phyloP scores from a whole-genome alignment of 495 filamentous ascomycete species.

The Lineolata rhizophorae region DNA sequence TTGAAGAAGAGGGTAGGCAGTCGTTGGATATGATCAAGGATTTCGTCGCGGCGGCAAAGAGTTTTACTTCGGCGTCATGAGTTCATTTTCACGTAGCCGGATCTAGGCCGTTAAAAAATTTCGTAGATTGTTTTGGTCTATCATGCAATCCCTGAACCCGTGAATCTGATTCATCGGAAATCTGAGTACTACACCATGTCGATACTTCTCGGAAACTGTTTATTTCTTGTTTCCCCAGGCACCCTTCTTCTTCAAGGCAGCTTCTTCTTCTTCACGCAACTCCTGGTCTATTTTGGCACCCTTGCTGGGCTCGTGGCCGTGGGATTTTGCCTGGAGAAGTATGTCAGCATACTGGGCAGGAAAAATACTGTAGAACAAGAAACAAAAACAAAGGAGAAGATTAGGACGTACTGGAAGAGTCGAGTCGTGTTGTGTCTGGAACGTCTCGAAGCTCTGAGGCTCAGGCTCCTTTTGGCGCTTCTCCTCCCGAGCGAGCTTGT shows the following conservation, averaged over 20 bases:
- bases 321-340: conserved; percentile 12
- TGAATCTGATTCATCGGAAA: too few species aligned
- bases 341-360: conserved; percentile 7
- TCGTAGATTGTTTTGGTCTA: too few species aligned
- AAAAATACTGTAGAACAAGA: too few species aligned
- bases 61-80: too few species aligned
- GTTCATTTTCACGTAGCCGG: too few species aligned
- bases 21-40: conserved; percentile 58
- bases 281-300: conserved; percentile 24
- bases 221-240: too few species aligned
- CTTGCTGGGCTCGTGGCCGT: conserved; percentile 23
- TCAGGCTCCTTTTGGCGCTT: conserved; percentile 22
- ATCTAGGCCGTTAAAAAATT: too few species aligned
- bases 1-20: conserved; percentile 68
- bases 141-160: too few species aligned
- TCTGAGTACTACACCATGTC: too few species aligned
- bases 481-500: conserved; percentile 44
- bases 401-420: conserved; percentile 37
- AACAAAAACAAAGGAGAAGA: not conserved
- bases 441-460: conserved; percentile 24
- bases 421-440: conserved; percentile 37
- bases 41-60: conserved; percentile 34
- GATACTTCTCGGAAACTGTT: too few species aligned
- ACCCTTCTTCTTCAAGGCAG: conserved; percentile 21
- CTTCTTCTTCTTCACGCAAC: conserved; percentile 22